Conservation (phyloP, 306 rosid genomes). For the Dalbergia cochinchinensis region DNA sequence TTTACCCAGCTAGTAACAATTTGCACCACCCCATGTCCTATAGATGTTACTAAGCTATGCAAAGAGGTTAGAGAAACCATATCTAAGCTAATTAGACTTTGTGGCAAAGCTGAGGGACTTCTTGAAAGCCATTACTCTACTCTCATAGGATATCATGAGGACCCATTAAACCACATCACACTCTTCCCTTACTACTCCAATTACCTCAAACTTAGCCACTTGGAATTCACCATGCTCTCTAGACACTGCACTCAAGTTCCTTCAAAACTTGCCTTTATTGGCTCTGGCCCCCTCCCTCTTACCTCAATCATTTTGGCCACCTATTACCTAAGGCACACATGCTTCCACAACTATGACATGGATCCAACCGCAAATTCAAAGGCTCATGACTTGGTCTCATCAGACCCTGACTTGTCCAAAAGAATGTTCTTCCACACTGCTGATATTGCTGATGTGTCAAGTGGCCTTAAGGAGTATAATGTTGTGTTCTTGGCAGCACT, state of each 20-base stretch:
- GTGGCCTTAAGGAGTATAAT: conserved; percentile 59
- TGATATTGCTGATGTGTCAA: conserved; percentile 62
- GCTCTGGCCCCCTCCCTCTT: conserved; percentile 81
- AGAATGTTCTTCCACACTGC: conserved; percentile 70
- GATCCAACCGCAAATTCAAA: conserved; percentile 69
- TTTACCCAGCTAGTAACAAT: conserved; percentile 69
- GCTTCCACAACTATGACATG: conserved; percentile 75
- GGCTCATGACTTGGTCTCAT: conserved; percentile 58
- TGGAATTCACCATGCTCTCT: conserved; percentile 65
- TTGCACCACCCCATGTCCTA: conserved; percentile 61
- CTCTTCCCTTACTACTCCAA: conserved; percentile 76
- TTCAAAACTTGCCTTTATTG: conserved; percentile 63
- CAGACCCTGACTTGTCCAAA: conserved; percentile 64
- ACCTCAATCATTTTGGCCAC: conserved; percentile 79
- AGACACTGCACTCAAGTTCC: conserved; percentile 53
- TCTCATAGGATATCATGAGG: conserved; percentile 52
- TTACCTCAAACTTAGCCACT: conserved; percentile 71
- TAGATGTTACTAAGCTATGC: conserved; percentile 55
- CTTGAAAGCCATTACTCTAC: conserved; percentile 70
- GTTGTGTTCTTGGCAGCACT: conserved; percentile 79
- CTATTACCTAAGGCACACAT: conserved; percentile 49
- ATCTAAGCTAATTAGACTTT: conserved; percentile 65
- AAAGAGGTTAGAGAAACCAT: conserved; percentile 57
- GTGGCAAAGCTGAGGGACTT: conserved; percentile 75
- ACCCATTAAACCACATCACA: conserved; percentile 60